A percentile compares a stretch with the other conserved stretches of the same genome.
Evolutionary conservation across 805 yeast genomes (phyloP).

Genomic region (Ogataea corticis): DNA sequence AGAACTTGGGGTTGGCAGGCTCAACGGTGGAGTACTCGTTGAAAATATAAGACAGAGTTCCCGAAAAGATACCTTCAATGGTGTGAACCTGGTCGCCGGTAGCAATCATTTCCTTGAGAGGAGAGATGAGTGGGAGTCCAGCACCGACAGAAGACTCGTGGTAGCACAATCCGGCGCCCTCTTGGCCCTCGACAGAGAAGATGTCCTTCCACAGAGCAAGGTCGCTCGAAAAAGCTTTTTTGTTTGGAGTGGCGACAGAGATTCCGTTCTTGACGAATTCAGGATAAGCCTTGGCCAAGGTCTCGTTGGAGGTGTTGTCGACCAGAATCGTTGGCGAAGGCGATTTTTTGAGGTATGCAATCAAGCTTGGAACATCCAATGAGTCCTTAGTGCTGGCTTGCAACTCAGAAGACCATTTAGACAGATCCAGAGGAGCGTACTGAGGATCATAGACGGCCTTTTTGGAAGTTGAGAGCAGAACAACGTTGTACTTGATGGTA

Average conservation of each 20-base stretch:
- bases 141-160: conserved; percentile 99
- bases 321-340: conserved; percentile 78
- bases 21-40: conserved; percentile 82
- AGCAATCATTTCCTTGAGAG: conserved; percentile 80
- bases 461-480: conserved; percentile 73
- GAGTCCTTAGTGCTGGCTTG: conserved; percentile 48
- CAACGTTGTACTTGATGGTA: conserved; percentile 69
- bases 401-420: conserved; percentile 54
- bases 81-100: conserved; percentile 93
- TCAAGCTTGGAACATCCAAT: conserved; percentile 57
- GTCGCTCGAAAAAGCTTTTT: conserved; percentile 90
- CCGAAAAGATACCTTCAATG: conserved; percentile 96
- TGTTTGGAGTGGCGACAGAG: conserved; percentile 97
- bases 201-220: conserved; percentile 75
- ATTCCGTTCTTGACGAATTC: conserved; percentile 72
- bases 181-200: conserved; percentile 52
- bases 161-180: conserved; percentile 75
- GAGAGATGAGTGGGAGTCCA: conserved; percentile 90
- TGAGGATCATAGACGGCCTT: conserved; percentile 68
- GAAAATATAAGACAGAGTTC: conserved; percentile 92
- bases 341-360: conserved; percentile 63
- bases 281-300: conserved; percentile 77
- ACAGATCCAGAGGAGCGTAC: conserved; percentile 68
- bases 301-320: conserved; percentile 89
- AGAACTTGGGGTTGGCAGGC: conserved; percentile 67